These are phyloP conservation scores for Penicillium crystallinum DNA, from an alignment of 495 filamentous ascomycete genomes.

Conservation along the genomic window DNA sequence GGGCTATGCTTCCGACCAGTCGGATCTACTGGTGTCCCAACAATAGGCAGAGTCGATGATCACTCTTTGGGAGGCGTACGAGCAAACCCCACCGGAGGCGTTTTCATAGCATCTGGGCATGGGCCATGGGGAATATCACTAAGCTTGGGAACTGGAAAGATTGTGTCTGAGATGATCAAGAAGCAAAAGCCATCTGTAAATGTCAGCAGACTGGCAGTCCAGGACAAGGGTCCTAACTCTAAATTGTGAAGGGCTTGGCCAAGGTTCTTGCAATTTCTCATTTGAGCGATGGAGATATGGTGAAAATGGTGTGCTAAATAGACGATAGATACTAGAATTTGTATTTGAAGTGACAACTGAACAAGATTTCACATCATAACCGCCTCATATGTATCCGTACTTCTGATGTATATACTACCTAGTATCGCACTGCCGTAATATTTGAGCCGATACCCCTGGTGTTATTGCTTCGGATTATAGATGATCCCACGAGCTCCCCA, in stretches of 20 bases:
- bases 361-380: too few relatives aligned
- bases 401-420: too few relatives aligned
- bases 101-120: conserved; percentile 69
- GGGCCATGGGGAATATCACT: conserved; percentile 66
- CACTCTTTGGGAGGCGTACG: conserved; percentile 47
- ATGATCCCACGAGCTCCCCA: conserved; percentile 16
- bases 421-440: too few relatives aligned
- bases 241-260: neutral
- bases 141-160: conserved; percentile 59
- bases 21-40: conserved; percentile 55
- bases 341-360: neutral
- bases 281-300: neutral
- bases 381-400: too few relatives aligned
- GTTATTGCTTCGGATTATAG: neutral
- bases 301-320: neutral
- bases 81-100: conserved; percentile 47
- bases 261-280: neutral
- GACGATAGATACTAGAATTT: neutral
- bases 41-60: conserved; percentile 53
- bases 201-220: conserved; percentile 41
- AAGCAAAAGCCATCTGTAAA: conserved; percentile 45
- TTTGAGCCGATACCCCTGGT: too few relatives aligned
- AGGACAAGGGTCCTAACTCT: neutral
- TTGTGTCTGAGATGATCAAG: conserved; percentile 59
- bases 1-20: conserved; percentile 72